phyloP scores from a whole-genome alignment of 2,329 filamentous ascomycete genomes.

The Hymenoscyphus fraxineus region DNA sequence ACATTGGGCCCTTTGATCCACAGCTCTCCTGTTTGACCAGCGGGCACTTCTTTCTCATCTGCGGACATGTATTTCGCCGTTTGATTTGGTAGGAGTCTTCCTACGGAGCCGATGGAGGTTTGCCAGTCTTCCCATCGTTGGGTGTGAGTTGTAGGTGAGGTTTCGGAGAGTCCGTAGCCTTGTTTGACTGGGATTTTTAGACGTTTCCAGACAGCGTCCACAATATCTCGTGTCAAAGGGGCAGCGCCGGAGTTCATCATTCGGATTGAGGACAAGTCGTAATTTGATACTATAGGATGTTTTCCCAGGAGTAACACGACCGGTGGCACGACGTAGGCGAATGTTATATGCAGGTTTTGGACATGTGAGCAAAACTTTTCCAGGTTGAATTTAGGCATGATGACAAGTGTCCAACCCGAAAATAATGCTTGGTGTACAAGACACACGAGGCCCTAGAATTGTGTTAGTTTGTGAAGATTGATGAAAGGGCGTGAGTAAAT shows the following conservation, averaged over 20 bases:
- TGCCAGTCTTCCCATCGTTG: conserved; percentile 75
- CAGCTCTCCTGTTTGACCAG: conserved; percentile 65
- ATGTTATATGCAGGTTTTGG: conserved; percentile 70
- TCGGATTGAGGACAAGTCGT: conserved; percentile 72
- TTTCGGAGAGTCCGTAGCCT: conserved; percentile 87
- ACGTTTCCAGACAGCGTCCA: conserved; percentile 69
- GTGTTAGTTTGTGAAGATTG: conserved; percentile 9
- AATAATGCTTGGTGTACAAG: conserved; percentile 67
- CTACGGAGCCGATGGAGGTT: conserved; percentile 72
- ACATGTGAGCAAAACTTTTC: conserved; percentile 74
- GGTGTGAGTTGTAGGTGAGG: conserved; percentile 71
- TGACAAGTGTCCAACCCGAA: conserved; percentile 61
- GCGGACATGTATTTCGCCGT: conserved; percentile 75
- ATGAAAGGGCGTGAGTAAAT: conserved; percentile 32
- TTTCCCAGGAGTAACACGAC: conserved; percentile 79
- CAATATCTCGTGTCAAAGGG: conserved; percentile 75
- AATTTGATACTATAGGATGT: conserved; percentile 71
- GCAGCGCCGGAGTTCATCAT: conserved; percentile 88
- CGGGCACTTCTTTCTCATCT: conserved; percentile 56
- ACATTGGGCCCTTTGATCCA: conserved; percentile 78
- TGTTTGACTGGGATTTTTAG: conserved; percentile 82
- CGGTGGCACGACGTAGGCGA: conserved; percentile 78
- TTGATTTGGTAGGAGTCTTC: conserved; percentile 73
- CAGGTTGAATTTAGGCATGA: conserved; percentile 79
- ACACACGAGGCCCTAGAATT: conserved; percentile 59